Base-by-base conservation (phyloP, 306 rosid genomes). In the Phaseolus lunatus region DNA sequence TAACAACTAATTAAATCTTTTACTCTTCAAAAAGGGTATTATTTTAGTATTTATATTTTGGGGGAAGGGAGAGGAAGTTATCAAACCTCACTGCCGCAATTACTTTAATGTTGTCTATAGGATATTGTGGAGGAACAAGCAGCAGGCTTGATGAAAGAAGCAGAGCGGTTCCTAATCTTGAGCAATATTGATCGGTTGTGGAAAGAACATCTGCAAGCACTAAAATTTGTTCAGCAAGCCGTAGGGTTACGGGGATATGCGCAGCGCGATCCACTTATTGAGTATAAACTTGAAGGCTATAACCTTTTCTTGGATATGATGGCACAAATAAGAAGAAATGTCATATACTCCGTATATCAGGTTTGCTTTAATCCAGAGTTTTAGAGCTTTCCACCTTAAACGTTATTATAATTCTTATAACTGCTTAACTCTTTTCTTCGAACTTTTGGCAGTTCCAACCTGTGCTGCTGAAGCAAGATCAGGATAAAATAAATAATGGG, bases 261-360 rank as follows among this genome's bases (percentile, higher is more conserved):
- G 5, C 99, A 92, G 66, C 84, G 97, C 50, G 99, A 90, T 80
- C 99, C 99, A 68, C 99, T 95, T 66, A 95, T 95, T 22, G 97
- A 95, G 85, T 95, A 95, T 78, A 95, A 92, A 79, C 96, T 95
- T 13, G 99, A 95, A 89, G 99, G 97, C 50, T 95, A 92, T 68
- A 92, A 95, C 86, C 97, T 95, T 84, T 95, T 95, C 96, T 85
- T 95, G 79, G 99, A 95, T 50, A 95, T 95, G 99, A 95, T 95
- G 99, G 99, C 97, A 61, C 97, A 95, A 47, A 79, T 95, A 49
- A 87, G 99, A 88, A 90, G 99, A 85, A 95, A 95, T 75, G 99
- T 95, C 71, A 95, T 95, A 27, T 95, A 90, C 84, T 92, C 99
- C 29, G 91, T 95, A 27, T 95, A 95, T 80, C 99, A 90, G 97